Percentiles rank a stretch among this genome's conserved stretches.
phyloP scores from a whole-genome alignment of 495 filamentous ascomycete genomes.

The Choiromyces venosus region DNA sequence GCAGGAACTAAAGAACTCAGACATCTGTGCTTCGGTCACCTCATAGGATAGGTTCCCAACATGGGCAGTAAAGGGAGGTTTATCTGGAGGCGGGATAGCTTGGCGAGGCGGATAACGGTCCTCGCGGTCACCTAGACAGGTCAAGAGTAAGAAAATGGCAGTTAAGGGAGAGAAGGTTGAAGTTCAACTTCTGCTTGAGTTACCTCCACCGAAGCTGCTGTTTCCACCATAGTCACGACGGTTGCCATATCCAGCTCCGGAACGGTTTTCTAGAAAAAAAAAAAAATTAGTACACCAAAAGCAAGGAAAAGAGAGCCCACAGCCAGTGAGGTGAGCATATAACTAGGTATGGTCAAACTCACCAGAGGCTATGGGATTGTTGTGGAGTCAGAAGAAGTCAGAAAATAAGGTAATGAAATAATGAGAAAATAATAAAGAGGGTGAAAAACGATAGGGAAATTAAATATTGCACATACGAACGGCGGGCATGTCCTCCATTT shows the following conservation, averaged over 20 bases:
- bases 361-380: conserved; percentile 18
- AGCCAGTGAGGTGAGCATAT: background rate
- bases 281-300: conserved; percentile 15
- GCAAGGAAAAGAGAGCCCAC: background rate
- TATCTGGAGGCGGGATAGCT: conserved; percentile 75
- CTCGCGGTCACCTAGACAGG: conserved; percentile 47
- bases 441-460: conserved; percentile 1
- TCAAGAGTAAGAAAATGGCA: conserved; percentile 33
- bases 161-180: background rate
- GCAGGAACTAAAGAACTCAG: conserved; percentile 78
- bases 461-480: conserved; percentile 54
- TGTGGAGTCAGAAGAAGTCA: conserved; percentile 20
- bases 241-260: conserved; percentile 30
- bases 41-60: conserved; percentile 95
- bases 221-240: conserved; percentile 39
- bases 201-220: conserved; percentile 42
- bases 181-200: conserved; percentile 31
- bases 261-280: conserved; percentile 7
- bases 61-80: conserved; percentile 91
- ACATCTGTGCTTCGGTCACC: conserved; percentile 70
- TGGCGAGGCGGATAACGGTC: conserved; percentile 55
- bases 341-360: conserved; percentile 11
- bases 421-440: background rate
- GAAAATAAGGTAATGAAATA: conserved; percentile 12
- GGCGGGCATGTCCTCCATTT: conserved; percentile 81